Percentiles rank a stretch among this genome's conserved stretches.
phyloP scores from a whole-genome alignment of 192 early-diverging fungal genomes.

The Gigaspora rosea region DNA sequence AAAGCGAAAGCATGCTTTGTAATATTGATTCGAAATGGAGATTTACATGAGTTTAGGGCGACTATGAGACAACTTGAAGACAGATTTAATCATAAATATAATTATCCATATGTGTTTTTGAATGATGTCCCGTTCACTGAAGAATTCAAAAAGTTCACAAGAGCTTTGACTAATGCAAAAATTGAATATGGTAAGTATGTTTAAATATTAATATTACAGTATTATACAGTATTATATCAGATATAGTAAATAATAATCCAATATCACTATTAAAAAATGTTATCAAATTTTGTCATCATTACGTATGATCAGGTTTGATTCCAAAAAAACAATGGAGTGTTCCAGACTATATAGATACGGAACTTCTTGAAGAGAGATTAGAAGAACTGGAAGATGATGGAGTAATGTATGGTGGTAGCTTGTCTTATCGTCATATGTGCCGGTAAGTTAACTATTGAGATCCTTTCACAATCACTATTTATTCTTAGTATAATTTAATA shows the following conservation, averaged over 20 bases:
- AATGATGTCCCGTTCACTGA: slow-evolving; percentile 76
- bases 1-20: slow-evolving; percentile 50
- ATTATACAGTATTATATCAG: no score
- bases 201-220: no score
- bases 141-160: slow-evolving; percentile 63
- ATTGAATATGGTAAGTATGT: slow-evolving; percentile 55
- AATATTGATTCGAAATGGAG: slow-evolving; percentile 72
- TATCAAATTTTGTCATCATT: neutral
- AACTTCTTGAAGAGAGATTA: slow-evolving; percentile 51
- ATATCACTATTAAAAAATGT: neutral
- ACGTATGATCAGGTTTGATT: slow-evolving; percentile 40
- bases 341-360: slow-evolving; percentile 76
- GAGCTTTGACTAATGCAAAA: slow-evolving; percentile 57
- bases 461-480: slow-evolving; percentile 1
- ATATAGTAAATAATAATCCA: neutral
- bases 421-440: slow-evolving; percentile 80
- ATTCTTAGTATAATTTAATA: neutral
- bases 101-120: slow-evolving; percentile 87
- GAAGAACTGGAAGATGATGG: slow-evolving; percentile 53
- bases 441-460: slow-evolving; percentile 38
- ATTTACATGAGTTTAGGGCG: slow-evolving; percentile 59
- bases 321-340: slow-evolving; percentile 77
- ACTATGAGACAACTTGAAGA: slow-evolving; percentile 74
- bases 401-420: slow-evolving; percentile 66
- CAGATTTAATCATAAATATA: slow-evolving; percentile 74